Conservation (phyloP, 192 early-diverging fungal genomes). For the Coemansia reversa region DNA sequence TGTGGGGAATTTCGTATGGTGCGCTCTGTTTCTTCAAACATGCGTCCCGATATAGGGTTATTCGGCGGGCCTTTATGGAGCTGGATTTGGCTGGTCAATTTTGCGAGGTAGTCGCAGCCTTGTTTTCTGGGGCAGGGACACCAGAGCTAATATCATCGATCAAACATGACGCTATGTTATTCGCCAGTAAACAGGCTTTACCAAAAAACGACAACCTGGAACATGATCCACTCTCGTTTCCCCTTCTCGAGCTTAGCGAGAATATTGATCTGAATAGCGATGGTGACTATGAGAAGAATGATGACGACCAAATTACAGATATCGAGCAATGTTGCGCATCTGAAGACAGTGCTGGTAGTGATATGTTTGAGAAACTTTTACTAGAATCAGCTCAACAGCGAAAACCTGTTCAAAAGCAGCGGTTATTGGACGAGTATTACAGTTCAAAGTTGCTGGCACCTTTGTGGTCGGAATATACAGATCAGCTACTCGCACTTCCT, state of each 20-base stretch:
- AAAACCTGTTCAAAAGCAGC: neutral
- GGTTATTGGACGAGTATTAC: conserved; percentile 14
- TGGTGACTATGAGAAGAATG: neutral
- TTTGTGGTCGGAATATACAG: conserved; percentile 26
- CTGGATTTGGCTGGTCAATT: conserved; percentile 15
- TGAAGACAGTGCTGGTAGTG: neutral
- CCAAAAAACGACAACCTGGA: neutral
- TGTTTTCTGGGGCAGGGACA: neutral
- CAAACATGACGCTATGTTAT: neutral
- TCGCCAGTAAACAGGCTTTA: neutral
- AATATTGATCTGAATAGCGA: neutral
- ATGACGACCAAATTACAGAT: neutral
- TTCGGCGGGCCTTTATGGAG: conserved; percentile 10
- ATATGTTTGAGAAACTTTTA: conserved; percentile 26
- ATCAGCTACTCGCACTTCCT: conserved; percentile 18
- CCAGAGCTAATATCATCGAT: neutral
- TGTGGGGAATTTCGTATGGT: conserved; percentile 33
- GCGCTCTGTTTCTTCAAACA: conserved; percentile 26
- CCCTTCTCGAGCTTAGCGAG: conserved; percentile 1
- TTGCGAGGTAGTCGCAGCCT: conserved; percentile 3
- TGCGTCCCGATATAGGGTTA: conserved; percentile 5
- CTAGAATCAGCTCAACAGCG: conserved; percentile 13
- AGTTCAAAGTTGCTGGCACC: conserved; percentile 8
- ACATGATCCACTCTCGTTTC: neutral
- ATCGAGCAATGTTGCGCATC: neutral